Percentiles rank a stretch among this genome's conserved stretches.
phyloP scores from a whole-genome alignment of 345 rosid genomes.

The Pistacia vera region DNA sequence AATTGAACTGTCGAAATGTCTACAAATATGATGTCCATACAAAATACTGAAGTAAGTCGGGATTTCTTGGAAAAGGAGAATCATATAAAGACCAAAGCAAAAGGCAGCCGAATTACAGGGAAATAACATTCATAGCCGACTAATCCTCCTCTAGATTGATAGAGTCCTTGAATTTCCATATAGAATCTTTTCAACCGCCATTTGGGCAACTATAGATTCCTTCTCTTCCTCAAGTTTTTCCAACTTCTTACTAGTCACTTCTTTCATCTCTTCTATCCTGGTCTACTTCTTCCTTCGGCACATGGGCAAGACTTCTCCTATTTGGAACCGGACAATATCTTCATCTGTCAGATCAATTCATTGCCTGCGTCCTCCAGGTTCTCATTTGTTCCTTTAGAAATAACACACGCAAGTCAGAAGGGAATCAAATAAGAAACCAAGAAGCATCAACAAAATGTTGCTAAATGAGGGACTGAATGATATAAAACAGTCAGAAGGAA shows the following conservation, averaged over 20 bases:
- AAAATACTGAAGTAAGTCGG: too few species aligned
- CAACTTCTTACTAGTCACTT: constrained; percentile 58
- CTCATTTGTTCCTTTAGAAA: constrained; percentile 71
- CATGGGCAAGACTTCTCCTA: constrained; percentile 91
- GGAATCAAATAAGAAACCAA: not conserved
- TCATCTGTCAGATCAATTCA: constrained; percentile 93
- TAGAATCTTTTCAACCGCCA: constrained; percentile 83
- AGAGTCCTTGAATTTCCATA: constrained; percentile 88
- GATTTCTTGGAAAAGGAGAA: not conserved
- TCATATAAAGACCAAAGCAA: not conserved
- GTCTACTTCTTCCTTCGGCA: constrained; percentile 80
- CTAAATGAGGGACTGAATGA: not conserved
- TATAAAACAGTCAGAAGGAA: not conserved
- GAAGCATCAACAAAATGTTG: not conserved
- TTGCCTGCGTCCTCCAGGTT: constrained; percentile 93
- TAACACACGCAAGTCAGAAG: constrained; percentile 1
- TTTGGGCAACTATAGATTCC: constrained; percentile 52
- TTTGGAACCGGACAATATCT: constrained; percentile 80
- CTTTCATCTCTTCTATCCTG: constrained; percentile 81
- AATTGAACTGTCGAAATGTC: not conserved
- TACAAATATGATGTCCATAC: not conserved
- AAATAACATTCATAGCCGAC: not conserved
- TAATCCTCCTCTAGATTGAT: constrained; percentile 95
- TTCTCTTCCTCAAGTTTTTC: constrained; percentile 81
- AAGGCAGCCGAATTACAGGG: not conserved